Evolutionary conservation across 1,284 basidiomycete species (phyloP), one percentile per base, ranked within the genome.

Genomic region (Naganishia liquefaciens): DNA sequence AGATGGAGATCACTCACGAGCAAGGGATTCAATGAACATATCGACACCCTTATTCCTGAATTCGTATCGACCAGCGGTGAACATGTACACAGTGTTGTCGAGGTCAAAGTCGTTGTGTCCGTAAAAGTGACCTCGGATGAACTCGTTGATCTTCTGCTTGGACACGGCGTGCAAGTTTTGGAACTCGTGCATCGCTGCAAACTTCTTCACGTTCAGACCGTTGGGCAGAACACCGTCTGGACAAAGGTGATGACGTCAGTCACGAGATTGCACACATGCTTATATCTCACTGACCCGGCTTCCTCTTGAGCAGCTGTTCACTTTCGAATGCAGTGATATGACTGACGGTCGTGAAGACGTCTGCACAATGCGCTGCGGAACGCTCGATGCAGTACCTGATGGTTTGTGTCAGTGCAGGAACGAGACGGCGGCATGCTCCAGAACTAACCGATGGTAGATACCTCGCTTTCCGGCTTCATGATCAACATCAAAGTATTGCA

Each of bases 1-100:
- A 17, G 19, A 15, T 15, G 11, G 42, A 28, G 44, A 54, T 55
- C 7, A 76, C 80, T 71, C 63, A 79, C 93, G 89, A 33, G 95
- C 94, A 64, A 99, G 86, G 30, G 90, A 86, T 81, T 99, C 95
- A 74, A 99, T 94, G 78, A 97, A 99, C 93, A 99, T 96, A 79
- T 99, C 95, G 49, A 97, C 93, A 71, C 95, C 95, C 83, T 99
- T 99, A 84, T 99, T 99, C 52, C 95, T 86, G 80, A 96, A 98
- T 80, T 99, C 95, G 80, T 99, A 99, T 54, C 95, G 87, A 53
- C 95, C 95, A n/a, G 95, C 95, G 17, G 93, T 98, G 82, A 99
- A 99, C 85, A 97, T 87, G 81, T 99, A 99, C 68, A 99, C 83
- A 2, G 94, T 98, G 79, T 97, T 95, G 50, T 98, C 93, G 52